Conservation (phyloP, 768 basidiomycete genomes). For the Trametes cingulata region DNA sequence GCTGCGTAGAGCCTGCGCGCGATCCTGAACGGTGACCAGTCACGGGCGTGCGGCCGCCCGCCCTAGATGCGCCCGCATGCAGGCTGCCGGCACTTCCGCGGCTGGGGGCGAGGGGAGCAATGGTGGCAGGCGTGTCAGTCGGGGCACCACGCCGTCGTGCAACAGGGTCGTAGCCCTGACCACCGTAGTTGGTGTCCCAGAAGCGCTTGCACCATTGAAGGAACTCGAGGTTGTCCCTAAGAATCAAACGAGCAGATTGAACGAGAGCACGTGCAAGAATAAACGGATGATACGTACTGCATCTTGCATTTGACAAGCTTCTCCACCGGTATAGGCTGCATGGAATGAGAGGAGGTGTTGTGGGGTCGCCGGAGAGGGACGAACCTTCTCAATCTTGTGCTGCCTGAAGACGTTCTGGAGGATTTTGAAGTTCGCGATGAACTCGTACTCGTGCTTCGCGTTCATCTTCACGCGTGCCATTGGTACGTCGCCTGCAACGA, state of each 20-base stretch:
- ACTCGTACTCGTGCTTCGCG: slow-evolving; percentile 96
- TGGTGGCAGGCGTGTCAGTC: slow-evolving; percentile 75
- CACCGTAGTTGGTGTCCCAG: slow-evolving; percentile 92
- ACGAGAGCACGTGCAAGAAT: slow-evolving; percentile 7
- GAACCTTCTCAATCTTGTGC: slow-evolving; percentile 92
- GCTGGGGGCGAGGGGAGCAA: slow-evolving; percentile 60
- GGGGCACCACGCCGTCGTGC: slow-evolving; percentile 77
- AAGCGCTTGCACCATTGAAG: slow-evolving; percentile 95
- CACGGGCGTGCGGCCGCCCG: slow-evolving; percentile 74
- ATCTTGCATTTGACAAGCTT: slow-evolving; percentile 97
- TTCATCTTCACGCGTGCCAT: slow-evolving; percentile 94
- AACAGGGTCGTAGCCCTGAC: slow-evolving; percentile 83
- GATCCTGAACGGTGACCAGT: slow-evolving; percentile 67
- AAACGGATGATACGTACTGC: slow-evolving; percentile 68
- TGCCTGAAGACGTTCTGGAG: slow-evolving; percentile 90
- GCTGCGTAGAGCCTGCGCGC: slow-evolving; percentile 63
- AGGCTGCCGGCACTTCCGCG: slow-evolving; percentile 35
- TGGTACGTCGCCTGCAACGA: slow-evolving; percentile 76
- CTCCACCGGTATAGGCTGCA: slow-evolving; percentile 92
- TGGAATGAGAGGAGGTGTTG: background rate
- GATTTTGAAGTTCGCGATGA: slow-evolving; percentile 92
- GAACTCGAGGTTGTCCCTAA: slow-evolving; percentile 96
- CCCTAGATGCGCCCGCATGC: slow-evolving; percentile 39
- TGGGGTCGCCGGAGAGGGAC: slow-evolving; percentile 22
- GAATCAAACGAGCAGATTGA: slow-evolving; percentile 1